These are phyloP conservation scores for Eragrostis nindensis DNA, from an alignment of 176 grass and related monocot species.

Conservation along the genomic window DNA sequence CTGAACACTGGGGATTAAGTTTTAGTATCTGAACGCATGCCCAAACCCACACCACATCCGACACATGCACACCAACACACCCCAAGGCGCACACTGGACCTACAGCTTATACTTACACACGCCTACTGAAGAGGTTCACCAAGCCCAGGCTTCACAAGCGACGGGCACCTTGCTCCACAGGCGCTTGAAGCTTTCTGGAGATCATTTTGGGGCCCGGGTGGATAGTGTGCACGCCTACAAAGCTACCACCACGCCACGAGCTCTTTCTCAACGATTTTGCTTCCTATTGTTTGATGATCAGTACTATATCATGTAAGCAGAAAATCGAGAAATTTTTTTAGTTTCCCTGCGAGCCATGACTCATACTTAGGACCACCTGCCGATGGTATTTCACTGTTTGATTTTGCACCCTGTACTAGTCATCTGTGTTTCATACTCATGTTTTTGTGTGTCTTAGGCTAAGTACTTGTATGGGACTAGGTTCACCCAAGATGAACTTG, in stretches of 20 bases:
- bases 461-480: slow-evolving; percentile 83
- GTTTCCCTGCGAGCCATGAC: not conserved
- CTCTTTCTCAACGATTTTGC: not conserved
- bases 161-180: not conserved
- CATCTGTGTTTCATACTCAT: slow-evolving; percentile 30
- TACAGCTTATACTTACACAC: not conserved
- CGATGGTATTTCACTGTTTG: not conserved
- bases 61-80: not conserved
- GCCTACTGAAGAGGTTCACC: not conserved
- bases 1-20: not conserved
- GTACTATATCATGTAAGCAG: not conserved
- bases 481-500: slow-evolving; percentile 82
- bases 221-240: not conserved
- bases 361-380: not conserved
- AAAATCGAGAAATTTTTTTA: not conserved
- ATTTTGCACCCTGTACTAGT: not conserved
- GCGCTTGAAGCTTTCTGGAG: not conserved
- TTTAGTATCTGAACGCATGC: not conserved
- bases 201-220: not conserved
- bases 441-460: slow-evolving; percentile 48
- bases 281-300: not conserved
- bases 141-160: not conserved
- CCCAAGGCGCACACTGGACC: not conserved
- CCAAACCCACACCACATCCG: not conserved
- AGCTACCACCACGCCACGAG: not conserved